These are phyloP conservation scores for Rasamsonia emersonii DNA, from an alignment of 2,329 filamentous ascomycete genomes.

Conservation along the genomic window DNA sequence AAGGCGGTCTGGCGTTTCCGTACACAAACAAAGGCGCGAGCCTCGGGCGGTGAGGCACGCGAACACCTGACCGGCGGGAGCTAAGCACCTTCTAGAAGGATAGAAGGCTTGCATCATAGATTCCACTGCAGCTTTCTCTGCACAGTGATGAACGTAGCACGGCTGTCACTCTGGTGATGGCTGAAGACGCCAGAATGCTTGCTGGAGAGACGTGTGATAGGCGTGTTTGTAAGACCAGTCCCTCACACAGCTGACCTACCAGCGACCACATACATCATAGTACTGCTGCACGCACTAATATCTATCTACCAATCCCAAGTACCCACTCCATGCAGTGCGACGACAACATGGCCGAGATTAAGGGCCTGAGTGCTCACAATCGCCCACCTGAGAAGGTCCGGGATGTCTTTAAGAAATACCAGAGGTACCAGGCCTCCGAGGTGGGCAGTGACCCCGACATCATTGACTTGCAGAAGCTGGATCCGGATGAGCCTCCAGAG, in stretches of 20 bases:
- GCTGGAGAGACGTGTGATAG: too few relatives aligned
- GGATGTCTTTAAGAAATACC: constrained; percentile 65
- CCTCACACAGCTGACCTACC: too few relatives aligned
- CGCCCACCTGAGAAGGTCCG: constrained; percentile 64
- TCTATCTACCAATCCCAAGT: neutral
- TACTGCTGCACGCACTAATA: too few relatives aligned
- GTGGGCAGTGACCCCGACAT: constrained; percentile 49
- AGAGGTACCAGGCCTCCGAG: constrained; percentile 48
- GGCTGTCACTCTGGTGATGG: too few relatives aligned
- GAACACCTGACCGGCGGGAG: constrained; percentile 2
- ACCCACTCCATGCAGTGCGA: constrained; percentile 3
- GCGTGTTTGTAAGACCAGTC: too few relatives aligned
- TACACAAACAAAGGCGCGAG: constrained; percentile 29
- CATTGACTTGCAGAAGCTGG: constrained; percentile 43
- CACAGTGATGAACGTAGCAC: too few relatives aligned
- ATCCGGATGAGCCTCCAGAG: constrained; percentile 20
- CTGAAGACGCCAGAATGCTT: too few relatives aligned
- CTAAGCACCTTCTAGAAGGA: constrained; percentile 3
- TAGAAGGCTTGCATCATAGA: too few relatives aligned
- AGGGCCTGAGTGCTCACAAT: constrained; percentile 62
- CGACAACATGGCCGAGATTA: constrained; percentile 24
- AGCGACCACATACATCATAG: too few relatives aligned
- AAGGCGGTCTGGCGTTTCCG: constrained; percentile 10
- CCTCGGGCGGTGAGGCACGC: constrained; percentile 19
- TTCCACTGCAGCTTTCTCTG: too few relatives aligned